Evolutionary conservation across 140 eudicot genomes (phyloP).

Genomic region (Stevia rebaudiana): DNA sequence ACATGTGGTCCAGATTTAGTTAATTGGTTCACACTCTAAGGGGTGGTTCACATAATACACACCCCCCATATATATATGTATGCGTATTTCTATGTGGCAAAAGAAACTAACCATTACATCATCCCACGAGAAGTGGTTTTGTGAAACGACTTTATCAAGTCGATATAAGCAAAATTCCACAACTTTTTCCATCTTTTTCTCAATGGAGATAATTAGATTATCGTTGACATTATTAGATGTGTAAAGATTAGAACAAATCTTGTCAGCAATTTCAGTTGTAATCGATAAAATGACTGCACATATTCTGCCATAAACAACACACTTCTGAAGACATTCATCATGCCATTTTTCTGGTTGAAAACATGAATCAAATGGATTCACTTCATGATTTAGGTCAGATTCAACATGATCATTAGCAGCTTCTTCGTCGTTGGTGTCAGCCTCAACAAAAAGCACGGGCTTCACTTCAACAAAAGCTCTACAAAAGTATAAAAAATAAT

Average conservation of each 20-base stretch:
- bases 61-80: not conserved
- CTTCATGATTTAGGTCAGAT: slow-evolving; percentile 23
- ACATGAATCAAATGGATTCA: slow-evolving; percentile 40
- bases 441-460: slow-evolving; percentile 62
- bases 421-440: slow-evolving; percentile 31
- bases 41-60: too few relatives aligned
- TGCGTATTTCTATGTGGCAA: not conserved
- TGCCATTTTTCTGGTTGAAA: slow-evolving; percentile 66
- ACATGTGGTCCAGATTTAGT: too few relatives aligned
- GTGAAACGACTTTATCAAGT: slow-evolving; percentile 49
- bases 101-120: slow-evolving; percentile 57
- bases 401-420: slow-evolving; percentile 17
- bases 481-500: slow-evolving; percentile 7
- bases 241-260: slow-evolving; percentile 31
- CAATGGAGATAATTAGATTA: slow-evolving; percentile 14
- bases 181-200: slow-evolving; percentile 38
- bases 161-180: slow-evolving; percentile 69
- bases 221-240: slow-evolving; percentile 1
- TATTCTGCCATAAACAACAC: slow-evolving; percentile 46
- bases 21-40: too few relatives aligned
- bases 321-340: slow-evolving; percentile 52
- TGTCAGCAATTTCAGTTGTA: slow-evolving; percentile 36
- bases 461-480: slow-evolving; percentile 89
- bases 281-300: slow-evolving; percentile 58
- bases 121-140: slow-evolving; percentile 64